phyloP scores from a whole-genome alignment of 78 protist species.

The Bodo saltans region DNA sequence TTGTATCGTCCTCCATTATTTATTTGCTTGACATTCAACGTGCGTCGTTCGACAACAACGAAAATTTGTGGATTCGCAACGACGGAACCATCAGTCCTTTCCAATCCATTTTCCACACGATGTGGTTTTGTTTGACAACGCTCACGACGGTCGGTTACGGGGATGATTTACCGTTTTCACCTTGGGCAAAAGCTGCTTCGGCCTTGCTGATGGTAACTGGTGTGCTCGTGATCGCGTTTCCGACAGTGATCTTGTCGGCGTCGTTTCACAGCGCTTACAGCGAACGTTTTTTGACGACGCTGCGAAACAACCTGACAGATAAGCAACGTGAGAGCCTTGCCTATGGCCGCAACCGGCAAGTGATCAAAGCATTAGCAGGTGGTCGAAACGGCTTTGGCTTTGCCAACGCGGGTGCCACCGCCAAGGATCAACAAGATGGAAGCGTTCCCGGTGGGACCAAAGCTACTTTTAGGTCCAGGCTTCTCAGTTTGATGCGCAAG shows the following conservation, averaged over 20 bases:
- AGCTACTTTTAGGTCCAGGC: no score
- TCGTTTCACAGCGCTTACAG: neutral
- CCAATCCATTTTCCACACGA: slow-evolving; percentile 20
- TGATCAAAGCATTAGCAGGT: no score
- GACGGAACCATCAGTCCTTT: slow-evolving; percentile 23
- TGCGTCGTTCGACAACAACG: slow-evolving; percentile 9
- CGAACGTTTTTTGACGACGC: neutral
- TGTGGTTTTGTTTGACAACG: slow-evolving; percentile 21
- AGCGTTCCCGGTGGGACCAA: no score
- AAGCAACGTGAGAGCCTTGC: neutral
- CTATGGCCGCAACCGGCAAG: no score
- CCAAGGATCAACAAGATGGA: no score
- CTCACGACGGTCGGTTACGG: slow-evolving; percentile 36
- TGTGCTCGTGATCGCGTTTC: slow-evolving; percentile 32
- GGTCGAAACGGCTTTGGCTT: no score
- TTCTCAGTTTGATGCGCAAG: no score
- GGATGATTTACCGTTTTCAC: slow-evolving; percentile 5
- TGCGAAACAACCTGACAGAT: neutral
- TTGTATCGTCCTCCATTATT: neutral
- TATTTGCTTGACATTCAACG: neutral
- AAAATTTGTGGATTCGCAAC: slow-evolving; percentile 1
- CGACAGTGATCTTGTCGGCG: slow-evolving; percentile 7
- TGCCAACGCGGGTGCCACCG: no score
- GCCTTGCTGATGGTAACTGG: slow-evolving; percentile 10
- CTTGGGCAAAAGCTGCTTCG: slow-evolving; percentile 6